phyloP scores from a whole-genome alignment of 352 stramenopile species.

The Globisporangium heterothallicum region DNA sequence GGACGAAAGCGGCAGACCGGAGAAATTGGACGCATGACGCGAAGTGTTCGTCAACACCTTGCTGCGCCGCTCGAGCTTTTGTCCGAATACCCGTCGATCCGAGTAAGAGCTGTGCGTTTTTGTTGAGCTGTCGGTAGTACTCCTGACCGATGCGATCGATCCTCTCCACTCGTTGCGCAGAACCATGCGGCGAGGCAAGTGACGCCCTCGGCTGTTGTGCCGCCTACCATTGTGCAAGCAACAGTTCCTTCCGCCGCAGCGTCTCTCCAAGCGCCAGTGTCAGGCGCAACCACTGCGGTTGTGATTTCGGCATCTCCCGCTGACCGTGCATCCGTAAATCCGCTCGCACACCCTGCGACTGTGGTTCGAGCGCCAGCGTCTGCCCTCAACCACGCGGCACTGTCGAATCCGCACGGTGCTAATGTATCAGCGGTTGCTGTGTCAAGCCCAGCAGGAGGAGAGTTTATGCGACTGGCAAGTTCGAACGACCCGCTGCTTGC shows the following conservation, averaged over 20 bases:
- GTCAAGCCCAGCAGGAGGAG: background rate
- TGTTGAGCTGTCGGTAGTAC: background rate
- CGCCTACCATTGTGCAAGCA: constrained; percentile 12
- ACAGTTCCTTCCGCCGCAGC: background rate
- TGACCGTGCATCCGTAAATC: too few species aligned
- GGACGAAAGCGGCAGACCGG: constrained; percentile 53
- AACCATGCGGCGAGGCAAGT: constrained; percentile 25
- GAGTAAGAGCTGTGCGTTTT: constrained; percentile 48
- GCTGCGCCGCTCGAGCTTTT: constrained; percentile 68
- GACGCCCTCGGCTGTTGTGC: constrained; percentile 5
- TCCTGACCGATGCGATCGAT: background rate
- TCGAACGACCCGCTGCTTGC: constrained; percentile 20
- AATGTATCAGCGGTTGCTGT: background rate
- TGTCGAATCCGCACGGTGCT: too few species aligned
- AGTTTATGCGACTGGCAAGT: constrained; percentile 2
- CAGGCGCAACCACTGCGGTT: background rate
- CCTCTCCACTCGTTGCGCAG: background rate
- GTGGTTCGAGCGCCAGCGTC: too few species aligned
- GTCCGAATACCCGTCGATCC: constrained; percentile 42
- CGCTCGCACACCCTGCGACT: too few species aligned
- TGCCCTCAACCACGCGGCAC: too few species aligned
- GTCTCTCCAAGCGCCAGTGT: background rate
- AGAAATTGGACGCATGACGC: constrained; percentile 68
- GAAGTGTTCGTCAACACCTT: constrained; percentile 73
- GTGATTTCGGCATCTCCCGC: too few species aligned